Conservation (phyloP, 1,139 yeast genomes). For the Saccharomyces hybrid region DNA sequence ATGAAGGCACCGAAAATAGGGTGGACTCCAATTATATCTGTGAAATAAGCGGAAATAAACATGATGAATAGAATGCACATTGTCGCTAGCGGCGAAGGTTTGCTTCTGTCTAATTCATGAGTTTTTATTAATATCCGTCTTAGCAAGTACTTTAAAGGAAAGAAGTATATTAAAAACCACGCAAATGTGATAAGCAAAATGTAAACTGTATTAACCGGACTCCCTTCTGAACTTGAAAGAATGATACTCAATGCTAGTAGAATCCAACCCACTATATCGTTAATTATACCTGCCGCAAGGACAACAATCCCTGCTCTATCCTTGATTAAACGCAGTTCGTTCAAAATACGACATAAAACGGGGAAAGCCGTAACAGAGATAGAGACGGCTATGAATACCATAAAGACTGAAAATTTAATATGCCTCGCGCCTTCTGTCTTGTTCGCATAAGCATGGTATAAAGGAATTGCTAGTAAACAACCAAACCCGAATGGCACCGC, state of each 20-base stretch:
- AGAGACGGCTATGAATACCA: conserved; percentile 74
- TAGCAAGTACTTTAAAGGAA: conserved; percentile 38
- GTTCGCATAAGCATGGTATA: conserved; percentile 47
- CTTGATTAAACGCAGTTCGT: conserved; percentile 60
- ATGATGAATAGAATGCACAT: conserved; percentile 48
- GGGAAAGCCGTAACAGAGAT: conserved; percentile 81
- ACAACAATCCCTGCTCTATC: conserved; percentile 75
- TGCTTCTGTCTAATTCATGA: conserved; percentile 38
- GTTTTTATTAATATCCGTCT: conserved; percentile 42
- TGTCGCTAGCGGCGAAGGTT: conserved; percentile 61
- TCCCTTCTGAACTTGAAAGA: conserved; percentile 58
- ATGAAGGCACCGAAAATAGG: conserved; percentile 78
- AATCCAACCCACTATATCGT: conserved; percentile 79
- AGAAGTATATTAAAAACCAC: conserved; percentile 55
- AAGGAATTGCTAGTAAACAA: conserved; percentile 58
- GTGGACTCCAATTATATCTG: conserved; percentile 75
- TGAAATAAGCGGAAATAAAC: conserved; percentile 63
- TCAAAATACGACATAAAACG: conserved; percentile 67
- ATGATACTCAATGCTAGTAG: conserved; percentile 68
- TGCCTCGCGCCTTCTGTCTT: conserved; percentile 31
- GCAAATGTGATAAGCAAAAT: conserved; percentile 57
- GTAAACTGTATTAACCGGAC: conserved; percentile 60
- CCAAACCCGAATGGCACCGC: conserved; percentile 75
- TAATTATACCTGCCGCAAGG: conserved; percentile 71
- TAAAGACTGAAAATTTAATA: conserved; percentile 59